These are phyloP conservation scores for Myrica gale DNA, from an alignment of 306 rosid genomes.

Conservation along the genomic window DNA sequence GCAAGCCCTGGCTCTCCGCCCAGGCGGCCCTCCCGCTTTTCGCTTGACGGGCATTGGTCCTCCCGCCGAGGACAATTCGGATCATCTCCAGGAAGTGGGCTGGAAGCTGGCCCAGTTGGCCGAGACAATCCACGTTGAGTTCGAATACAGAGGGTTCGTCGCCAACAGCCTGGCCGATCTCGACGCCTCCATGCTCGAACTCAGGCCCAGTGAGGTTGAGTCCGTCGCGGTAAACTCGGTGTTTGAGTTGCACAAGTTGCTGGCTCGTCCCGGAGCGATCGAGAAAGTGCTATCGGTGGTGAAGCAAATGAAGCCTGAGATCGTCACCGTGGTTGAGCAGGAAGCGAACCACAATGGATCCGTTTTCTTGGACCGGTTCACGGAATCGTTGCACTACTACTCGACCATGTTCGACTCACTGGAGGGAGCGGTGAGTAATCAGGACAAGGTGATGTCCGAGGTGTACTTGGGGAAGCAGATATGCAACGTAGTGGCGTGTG, in stretches of 20 bases:
- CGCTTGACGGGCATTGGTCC: slow-evolving; percentile 91
- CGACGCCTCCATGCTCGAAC: slow-evolving; percentile 84
- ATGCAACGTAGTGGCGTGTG: slow-evolving; percentile 83
- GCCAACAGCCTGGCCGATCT: slow-evolving; percentile 84
- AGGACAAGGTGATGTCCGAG: slow-evolving; percentile 79
- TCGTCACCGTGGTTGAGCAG: slow-evolving; percentile 79
- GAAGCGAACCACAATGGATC: slow-evolving; percentile 82
- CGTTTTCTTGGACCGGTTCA: slow-evolving; percentile 74
- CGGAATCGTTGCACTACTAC: slow-evolving; percentile 84
- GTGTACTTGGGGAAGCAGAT: slow-evolving; percentile 86
- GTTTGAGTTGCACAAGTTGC: slow-evolving; percentile 69
- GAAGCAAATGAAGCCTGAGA: slow-evolving; percentile 71
- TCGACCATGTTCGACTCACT: slow-evolving; percentile 91
- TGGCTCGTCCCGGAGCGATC: slow-evolving; percentile 76
- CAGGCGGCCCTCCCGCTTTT: slow-evolving; percentile 80
- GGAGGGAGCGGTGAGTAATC: slow-evolving; percentile 59
- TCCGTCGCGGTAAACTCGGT: slow-evolving; percentile 90
- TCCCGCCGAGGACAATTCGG: slow-evolving; percentile 75
- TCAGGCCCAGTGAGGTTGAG: slow-evolving; percentile 59
- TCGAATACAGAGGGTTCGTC: slow-evolving; percentile 81
- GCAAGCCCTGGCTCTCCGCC: slow-evolving; percentile 83
- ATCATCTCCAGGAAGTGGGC: slow-evolving; percentile 83
- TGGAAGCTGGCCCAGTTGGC: slow-evolving; percentile 92
- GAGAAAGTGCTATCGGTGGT: slow-evolving; percentile 76
- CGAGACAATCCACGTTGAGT: slow-evolving; percentile 61